Evolutionary conservation across 1,284 basidiomycete species (phyloP).

Genomic region (Cerrena zonata): DNA sequence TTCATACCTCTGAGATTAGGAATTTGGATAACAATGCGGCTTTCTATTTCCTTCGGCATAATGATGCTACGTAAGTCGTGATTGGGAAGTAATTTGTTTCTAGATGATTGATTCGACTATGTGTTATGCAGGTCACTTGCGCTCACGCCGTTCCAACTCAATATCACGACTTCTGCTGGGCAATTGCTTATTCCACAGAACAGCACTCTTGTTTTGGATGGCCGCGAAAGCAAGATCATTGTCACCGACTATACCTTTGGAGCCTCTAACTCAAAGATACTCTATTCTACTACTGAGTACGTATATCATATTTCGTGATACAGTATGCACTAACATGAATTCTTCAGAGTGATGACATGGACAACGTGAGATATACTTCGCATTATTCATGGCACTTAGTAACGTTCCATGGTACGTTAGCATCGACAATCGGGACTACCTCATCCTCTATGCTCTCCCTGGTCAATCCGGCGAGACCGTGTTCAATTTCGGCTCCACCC

Average conservation of each 20-base stretch:
- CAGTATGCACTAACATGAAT: too few species aligned
- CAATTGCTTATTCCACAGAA: slow-evolving; percentile 33
- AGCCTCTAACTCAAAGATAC: slow-evolving; percentile 26
- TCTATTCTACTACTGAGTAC: slow-evolving; percentile 47
- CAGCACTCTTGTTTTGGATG: slow-evolving; percentile 38
- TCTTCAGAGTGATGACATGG: slow-evolving; percentile 40
- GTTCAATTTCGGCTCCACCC: slow-evolving; percentile 29
- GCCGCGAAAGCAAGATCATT: slow-evolving; percentile 45
- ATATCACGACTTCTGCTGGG: slow-evolving; percentile 38
- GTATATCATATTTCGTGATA: too few species aligned
- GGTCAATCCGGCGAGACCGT: slow-evolving; percentile 42
- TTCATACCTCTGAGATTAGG: slow-evolving; percentile 44
- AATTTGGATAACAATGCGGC: slow-evolving; percentile 41
- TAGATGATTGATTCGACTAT: too few species aligned
- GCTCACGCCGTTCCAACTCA: slow-evolving; percentile 35
- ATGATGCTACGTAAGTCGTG: slow-evolving; percentile 35
- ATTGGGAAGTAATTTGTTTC: slow-evolving; percentile 1
- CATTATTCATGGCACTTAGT: slow-evolving; percentile 3
- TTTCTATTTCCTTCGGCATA: slow-evolving; percentile 50
- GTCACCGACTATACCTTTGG: slow-evolving; percentile 47
- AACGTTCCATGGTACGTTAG: slow-evolving; percentile 16
- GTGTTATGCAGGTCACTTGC: slow-evolving; percentile 31
- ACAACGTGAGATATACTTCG: slow-evolving; percentile 32
- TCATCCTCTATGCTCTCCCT: slow-evolving; percentile 39
- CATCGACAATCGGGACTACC: slow-evolving; percentile 35